Evolutionary conservation across 441 rosid genomes (phyloP).

Genomic region (Theobroma grandiflorum): DNA sequence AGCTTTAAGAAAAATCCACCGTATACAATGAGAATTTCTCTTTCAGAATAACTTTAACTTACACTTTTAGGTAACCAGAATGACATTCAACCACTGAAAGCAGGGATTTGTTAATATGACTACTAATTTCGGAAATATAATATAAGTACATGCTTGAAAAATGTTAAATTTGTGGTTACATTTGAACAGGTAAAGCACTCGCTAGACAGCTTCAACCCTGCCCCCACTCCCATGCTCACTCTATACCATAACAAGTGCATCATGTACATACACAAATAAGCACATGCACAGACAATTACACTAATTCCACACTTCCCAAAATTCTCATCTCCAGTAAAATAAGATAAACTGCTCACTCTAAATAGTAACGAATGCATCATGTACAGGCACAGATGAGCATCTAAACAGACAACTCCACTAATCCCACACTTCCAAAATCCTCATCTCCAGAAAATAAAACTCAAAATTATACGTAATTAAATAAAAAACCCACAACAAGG

Average conservation of each 20-base stretch:
- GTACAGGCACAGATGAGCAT: background rate
- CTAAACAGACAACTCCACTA: background rate
- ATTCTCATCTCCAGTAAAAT: background rate
- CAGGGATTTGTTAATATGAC: too few species aligned
- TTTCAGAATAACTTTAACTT: too few species aligned
- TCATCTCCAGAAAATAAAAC: constrained; percentile 19
- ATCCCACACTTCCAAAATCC: constrained; percentile 19
- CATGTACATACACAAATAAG: constrained; percentile 3
- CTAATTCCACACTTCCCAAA: background rate
- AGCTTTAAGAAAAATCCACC: too few species aligned
- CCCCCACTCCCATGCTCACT: too few species aligned
- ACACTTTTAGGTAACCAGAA: too few species aligned
- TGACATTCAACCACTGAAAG: too few species aligned
- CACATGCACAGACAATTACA: background rate
- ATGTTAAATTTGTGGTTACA: background rate
- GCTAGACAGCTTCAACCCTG: constrained; percentile 1
- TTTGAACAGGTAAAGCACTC: constrained; percentile 11
- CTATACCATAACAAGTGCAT: background rate
- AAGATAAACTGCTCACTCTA: background rate
- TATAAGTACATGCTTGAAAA: background rate
- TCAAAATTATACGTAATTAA: constrained; percentile 17
- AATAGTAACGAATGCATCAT: background rate
- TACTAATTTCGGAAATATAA: background rate
- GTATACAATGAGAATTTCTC: too few species aligned
- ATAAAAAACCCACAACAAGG: background rate